Evolutionary conservation across 768 basidiomycete genomes (phyloP), one percentile per base, ranked within the genome.

Genomic region (Lactarius quietus): DNA sequence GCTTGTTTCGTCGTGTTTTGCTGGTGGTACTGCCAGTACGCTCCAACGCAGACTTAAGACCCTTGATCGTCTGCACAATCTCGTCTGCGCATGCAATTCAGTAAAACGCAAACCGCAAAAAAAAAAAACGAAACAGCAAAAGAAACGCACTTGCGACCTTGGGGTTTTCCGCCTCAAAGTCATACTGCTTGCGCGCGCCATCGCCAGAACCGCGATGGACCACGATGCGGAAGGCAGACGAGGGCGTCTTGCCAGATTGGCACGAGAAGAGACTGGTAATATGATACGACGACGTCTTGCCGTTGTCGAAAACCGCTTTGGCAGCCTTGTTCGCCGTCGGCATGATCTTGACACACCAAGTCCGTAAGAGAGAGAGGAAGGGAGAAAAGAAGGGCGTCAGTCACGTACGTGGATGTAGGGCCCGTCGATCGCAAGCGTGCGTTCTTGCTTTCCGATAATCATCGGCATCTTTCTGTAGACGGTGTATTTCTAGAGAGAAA

Each of bases 391-490:
- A 52, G 38, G 26, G 74, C 84, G 66, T 38, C 10, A 36, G 2
- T 33, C 8, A 36, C 35, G 8, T 64, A 93, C 92, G 73, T 95
- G 92, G 39, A 97, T 86, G 71, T 98, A 98, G 68, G 88, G 92
- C 4, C 95, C 95, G 74, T 99, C 97, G 67, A 98, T 92, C 17
- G 96, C 95, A 2, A 99, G 83, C 2, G 87, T 86, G 6, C 95
- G 86, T 73, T 96, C 93, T 70, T 95, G 94, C 26, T 93, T 85
- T 4, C 92, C 87, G 55, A 98, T 87, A 29, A 93, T 79, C 90
- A 95, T 96, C 2, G 95, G 94, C 76, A 96, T 86, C 77, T 96
- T 98, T 56, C 96, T 89, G 73, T 91, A 92, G 20, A 99, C 91
- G 0, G 86, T 90, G 71, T 88, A 99, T 83, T 92, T 90, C 92